Evolutionary conservation across 2,329 filamentous ascomycete species (phyloP).

Genomic region (Pezicula carpinea): DNA sequence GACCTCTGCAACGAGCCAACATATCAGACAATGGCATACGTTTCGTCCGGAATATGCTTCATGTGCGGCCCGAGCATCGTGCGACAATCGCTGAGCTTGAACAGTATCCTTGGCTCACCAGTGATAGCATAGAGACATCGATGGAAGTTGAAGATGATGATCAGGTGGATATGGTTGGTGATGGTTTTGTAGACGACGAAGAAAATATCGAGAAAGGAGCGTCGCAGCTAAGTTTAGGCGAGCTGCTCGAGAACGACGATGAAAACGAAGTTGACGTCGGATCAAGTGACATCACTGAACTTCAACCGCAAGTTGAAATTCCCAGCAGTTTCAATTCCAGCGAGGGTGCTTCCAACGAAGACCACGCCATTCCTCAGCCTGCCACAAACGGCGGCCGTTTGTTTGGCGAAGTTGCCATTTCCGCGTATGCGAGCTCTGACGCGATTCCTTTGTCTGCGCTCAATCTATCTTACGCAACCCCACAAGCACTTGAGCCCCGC

Average conservation of each 20-base stretch:
- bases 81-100: conserved; percentile 70
- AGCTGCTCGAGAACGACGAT: conserved; percentile 9
- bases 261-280: conserved; percentile 17
- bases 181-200: conserved; percentile 10
- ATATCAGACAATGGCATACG: conserved; percentile 67
- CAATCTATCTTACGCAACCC: conserved; percentile 19
- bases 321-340: conserved; percentile 23
- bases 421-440: conserved; percentile 26
- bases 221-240: conserved; percentile 26
- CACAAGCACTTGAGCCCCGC: not conserved
- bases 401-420: conserved; percentile 28
- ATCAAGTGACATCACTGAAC: conserved; percentile 17
- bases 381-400: conserved; percentile 15
- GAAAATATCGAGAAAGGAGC: conserved; percentile 19
- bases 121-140: conserved; percentile 14
- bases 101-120: conserved; percentile 66
- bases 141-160: conserved; percentile 17
- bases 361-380: conserved; percentile 13
- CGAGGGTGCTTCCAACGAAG: conserved; percentile 11
- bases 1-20: conserved; percentile 51
- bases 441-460: conserved; percentile 22
- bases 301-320: conserved; percentile 19
- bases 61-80: conserved; percentile 71
- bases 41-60: conserved; percentile 74
- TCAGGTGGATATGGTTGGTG: conserved; percentile 17